Evolutionary conservation across 768 basidiomycete species (phyloP).

Genomic region (Saitozyma podzolica): DNA sequence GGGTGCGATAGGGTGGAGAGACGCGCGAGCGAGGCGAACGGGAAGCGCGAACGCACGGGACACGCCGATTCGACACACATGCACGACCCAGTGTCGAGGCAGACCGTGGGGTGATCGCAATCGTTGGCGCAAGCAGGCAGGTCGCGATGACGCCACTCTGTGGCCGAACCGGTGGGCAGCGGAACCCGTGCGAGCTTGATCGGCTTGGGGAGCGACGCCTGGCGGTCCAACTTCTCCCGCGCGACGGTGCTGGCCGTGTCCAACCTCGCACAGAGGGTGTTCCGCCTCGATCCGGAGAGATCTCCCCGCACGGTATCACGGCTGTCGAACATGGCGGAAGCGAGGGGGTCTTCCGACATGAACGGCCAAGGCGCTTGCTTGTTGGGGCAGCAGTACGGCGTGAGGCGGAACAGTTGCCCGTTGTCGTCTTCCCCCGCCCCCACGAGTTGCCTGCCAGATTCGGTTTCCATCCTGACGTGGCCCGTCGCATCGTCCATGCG

Average conservation of each 20-base stretch:
- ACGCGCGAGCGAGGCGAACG: conserved; percentile 23
- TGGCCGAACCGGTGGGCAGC: conserved; percentile 8
- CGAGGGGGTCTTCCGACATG: conserved; percentile 11
- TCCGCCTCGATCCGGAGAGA: too few relatives aligned
- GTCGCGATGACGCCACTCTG: conserved; percentile 27
- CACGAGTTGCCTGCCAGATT: too few relatives aligned
- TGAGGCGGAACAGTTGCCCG: conserved; percentile 10
- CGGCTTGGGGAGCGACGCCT: too few relatives aligned
- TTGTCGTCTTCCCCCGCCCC: too few relatives aligned
- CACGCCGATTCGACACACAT: conserved; percentile 39
- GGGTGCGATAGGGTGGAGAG: conserved; percentile 14
- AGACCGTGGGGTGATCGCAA: conserved; percentile 38
- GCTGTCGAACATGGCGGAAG: not conserved
- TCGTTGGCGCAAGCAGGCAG: conserved; percentile 35
- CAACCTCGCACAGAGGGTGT: too few relatives aligned
- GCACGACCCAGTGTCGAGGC: conserved; percentile 40
- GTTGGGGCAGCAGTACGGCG: conserved; percentile 19
- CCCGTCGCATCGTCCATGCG: too few relatives aligned
- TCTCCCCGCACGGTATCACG: too few relatives aligned
- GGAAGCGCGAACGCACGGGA: conserved; percentile 15
- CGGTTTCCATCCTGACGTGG: too few relatives aligned
- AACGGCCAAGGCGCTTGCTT: conserved; percentile 15
- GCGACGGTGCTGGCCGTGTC: too few relatives aligned
- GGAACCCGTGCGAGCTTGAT: not conserved
- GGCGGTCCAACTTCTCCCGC: too few relatives aligned